These are phyloP conservation scores for Neurospora terricola DNA, from an alignment of 495 filamentous ascomycete species.

Conservation along the genomic window DNA sequence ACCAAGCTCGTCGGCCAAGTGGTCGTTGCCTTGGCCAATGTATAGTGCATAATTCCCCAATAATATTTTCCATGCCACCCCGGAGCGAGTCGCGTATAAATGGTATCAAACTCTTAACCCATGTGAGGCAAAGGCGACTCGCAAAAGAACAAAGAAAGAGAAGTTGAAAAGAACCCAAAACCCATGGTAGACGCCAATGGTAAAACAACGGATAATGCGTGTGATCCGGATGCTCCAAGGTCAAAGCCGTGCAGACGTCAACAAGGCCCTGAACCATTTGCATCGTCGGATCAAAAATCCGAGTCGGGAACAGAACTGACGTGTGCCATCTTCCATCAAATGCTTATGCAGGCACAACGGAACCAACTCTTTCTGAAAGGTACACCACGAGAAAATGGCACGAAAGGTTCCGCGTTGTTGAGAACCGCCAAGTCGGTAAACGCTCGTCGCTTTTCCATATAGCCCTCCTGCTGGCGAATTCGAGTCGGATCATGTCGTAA, in stretches of 20 bases:
- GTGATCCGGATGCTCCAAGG: neutral
- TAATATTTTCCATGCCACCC: neutral
- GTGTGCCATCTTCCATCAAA: neutral
- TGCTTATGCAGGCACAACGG: neutral
- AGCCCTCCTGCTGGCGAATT: neutral
- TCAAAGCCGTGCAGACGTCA: neutral
- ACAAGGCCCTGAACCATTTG: neutral
- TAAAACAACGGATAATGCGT: neutral
- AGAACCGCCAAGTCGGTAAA: neutral
- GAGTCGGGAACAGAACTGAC: neutral
- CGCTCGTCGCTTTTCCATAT: neutral
- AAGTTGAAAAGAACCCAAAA: neutral
- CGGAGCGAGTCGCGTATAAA: neutral
- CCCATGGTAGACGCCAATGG: neutral
- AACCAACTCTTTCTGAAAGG: neutral
- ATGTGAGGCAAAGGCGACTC: neutral
- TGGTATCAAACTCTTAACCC: conserved; percentile 4
- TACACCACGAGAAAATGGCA: neutral
- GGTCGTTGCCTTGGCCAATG: neutral
- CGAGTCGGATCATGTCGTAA: neutral
- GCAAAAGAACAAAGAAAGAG: neutral
- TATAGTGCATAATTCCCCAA: neutral
- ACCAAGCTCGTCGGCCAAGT: neutral
- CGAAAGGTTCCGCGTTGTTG: neutral
- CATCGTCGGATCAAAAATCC: neutral